A percentile compares a stretch with the other conserved stretches of the same genome.
Evolutionary conservation across 2,329 filamentous ascomycete species (phyloP).

Genomic region (Gyromitra esculenta): DNA sequence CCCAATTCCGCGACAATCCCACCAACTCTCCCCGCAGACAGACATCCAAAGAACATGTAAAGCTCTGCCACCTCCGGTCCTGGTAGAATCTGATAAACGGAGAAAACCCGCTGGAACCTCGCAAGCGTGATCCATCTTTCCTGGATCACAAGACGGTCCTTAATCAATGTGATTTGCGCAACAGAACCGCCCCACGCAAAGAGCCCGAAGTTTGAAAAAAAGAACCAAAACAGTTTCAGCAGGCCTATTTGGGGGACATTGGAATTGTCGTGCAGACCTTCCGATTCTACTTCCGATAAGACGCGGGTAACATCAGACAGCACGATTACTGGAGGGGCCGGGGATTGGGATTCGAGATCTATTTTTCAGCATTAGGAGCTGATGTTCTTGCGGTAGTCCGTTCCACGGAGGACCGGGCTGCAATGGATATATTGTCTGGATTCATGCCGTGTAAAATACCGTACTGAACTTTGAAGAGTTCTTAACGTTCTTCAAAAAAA

Average conservation of each 20-base stretch:
- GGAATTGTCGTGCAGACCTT: constrained; percentile 56
- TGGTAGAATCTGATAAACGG: constrained; percentile 60
- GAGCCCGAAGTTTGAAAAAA: constrained; percentile 60
- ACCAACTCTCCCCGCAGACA: constrained; percentile 59
- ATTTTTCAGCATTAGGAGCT: background rate
- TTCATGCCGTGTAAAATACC: constrained; percentile 4
- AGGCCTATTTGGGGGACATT: constrained; percentile 59
- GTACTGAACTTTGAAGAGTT: background rate
- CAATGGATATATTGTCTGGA: background rate
- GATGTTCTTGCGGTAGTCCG: background rate
- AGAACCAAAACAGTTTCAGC: constrained; percentile 59
- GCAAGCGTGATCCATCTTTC: constrained; percentile 60
- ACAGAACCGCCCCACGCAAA: constrained; percentile 61
- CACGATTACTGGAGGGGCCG: background rate
- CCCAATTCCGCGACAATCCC: constrained; percentile 59
- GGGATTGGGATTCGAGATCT: constrained; percentile 3
- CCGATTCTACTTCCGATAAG: background rate
- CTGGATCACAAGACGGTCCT: constrained; percentile 59
- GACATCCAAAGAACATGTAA: constrained; percentile 61
- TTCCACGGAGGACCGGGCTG: background rate
- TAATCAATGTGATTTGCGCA: constrained; percentile 60
- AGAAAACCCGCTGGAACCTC: constrained; percentile 60
- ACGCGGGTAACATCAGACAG: background rate
- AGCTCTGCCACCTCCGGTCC: constrained; percentile 60
- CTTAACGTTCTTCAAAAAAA: background rate